Evolutionary conservation across 371 early-diverging fungal species (phyloP), one percentile per base, ranked within the genome.

Genomic region (Blastocladiella emersonii): DNA sequence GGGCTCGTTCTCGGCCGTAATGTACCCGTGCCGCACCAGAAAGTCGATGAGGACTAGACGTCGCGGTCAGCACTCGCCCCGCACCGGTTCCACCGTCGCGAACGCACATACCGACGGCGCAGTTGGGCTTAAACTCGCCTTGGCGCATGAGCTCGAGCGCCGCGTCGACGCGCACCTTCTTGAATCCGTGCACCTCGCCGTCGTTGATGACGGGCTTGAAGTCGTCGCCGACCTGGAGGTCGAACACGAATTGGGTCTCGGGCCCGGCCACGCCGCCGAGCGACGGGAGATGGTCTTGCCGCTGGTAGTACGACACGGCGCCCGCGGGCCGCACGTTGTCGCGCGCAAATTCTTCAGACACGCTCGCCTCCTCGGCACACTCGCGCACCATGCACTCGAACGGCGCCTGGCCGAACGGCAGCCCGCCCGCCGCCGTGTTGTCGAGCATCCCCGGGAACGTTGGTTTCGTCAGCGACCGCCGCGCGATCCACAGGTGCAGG

Each of bases 401-500:
- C 0, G 86, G 82, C 2, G 79, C 74, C 27, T 79, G 70, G 10
- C 76, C 78, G 56, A 82, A 79, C 17, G 87, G 77, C 62, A 95
- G 85, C 17, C 95, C 95, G 23, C 97, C 97, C 0, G 90, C 92
- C 7, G 85, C 92, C 57, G 86, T 79, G 63, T 92, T 91, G 69
- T 94, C 97, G 53, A 94, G 71, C 67, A 82, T 67, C 1, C 89
- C 88, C 0, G 95, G 93, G 78, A 88, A 93, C 3, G 91, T 92
- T 25, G 75, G 88, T 66, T 96, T 96, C 8, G 82, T 82, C 32
- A 65, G 37, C 13, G 88, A 78, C 15, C 94, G 80, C 66, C 80
- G 74, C 3, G 89, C 94, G 13, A 92, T 77, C 94, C 97, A 95
- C 85, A 95, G 81, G 15, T 81, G 74, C 8, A 86, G 67, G 0